Evolutionary conservation across 495 filamentous ascomycete species (phyloP), one percentile per base, ranked within the genome.

Genomic region (Penicillium canescens): DNA sequence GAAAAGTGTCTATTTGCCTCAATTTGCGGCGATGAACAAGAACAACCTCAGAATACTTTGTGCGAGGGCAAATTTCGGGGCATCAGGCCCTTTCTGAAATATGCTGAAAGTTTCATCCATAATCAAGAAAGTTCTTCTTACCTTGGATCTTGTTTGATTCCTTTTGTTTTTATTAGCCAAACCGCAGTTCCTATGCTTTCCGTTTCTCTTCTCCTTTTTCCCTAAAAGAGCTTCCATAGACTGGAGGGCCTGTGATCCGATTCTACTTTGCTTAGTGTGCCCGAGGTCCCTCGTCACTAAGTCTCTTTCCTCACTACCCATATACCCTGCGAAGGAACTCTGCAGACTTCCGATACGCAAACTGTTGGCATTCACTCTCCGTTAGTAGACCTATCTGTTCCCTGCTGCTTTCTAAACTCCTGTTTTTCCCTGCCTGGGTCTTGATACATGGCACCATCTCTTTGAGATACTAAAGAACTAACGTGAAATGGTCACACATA

Each of bases 111-210:
- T 54, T 47, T 10, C 38, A 38, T 14, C 39, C 47, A 39, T 14
- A 42, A 12, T 34, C 47, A 31, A 31, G 42, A 23, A 11, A 26
- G n/a, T 24, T 33, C n/a, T 46, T 31, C 46, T n/a, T 40, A 38
- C 41, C 26, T 37, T 33, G n/a, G 18, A 33, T 46, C 34, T 50
- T 20, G 13, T 8, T 14, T 35, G 14, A 28, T 49, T 46, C 21
- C 46, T 12, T 47, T 33, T 52, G 57, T 57, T 54, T 54, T 39
- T 40, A 38, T 42, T 14, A 37, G 35, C 16, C 18, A 44, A 14
- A 24, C 31, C 45, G 21, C 50, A 39, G 24, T 44, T 47, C 28
- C 6, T 46, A 41, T 14, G 12, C 37, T 14, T 45, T 39, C 10
- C 24, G 34, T 33, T 51, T 18, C 37, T 45, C 24, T 40, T 38